Base-by-base conservation (phyloP, 2,329 filamentous ascomycete species). In the Xylaria multiplex region DNA sequence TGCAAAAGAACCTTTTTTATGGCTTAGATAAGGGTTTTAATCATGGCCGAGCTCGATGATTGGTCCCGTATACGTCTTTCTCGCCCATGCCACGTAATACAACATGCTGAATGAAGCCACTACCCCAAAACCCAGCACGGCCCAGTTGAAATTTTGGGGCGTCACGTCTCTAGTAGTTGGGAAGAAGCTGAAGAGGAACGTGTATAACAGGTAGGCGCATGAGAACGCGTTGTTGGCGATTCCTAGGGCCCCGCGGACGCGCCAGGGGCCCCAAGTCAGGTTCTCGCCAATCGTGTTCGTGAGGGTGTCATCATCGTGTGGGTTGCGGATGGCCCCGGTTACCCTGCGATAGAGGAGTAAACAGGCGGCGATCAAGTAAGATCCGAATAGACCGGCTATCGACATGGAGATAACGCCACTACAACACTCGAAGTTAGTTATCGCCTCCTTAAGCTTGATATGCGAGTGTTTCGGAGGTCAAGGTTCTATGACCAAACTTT, bases 101-200 rank as follows among this genome's bases (percentile, higher is more conserved):
- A 75, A 13, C 32, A 73, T 46, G 45, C 65, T 69, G 45, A 72
- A 75, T 56, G 69, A 58, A 50, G 73, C 68, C 43, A 73, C 70
- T 3, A 45, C 30, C 19, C 61, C 71, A 30, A 71, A 70, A 1
- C 71, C 70, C 16, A 74, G 45, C 2, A 72, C 60, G 9, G 70
- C 70, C 65, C 64, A 73, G 54, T 74, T 74, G 55, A 74, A 71
- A n/a, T 55, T 72, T 43, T 71, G 50, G 1, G 68, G 69, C 14
- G 69, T 74, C 2, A 73, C 70, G 6, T 74, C 69, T 24, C 57
- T 59, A 22, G 27, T 19, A 0, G 70, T 37, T 3, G 72, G 72
- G 69, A 71, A 73, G 65, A 74, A 74, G 60, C 72, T 74, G 48
- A 73, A 74, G 32, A 74, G 71, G 40, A 74, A 68, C 43, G 71